Percentiles rank a stretch among this genome's conserved stretches.
phyloP scores from a whole-genome alignment of 139 green algal species.

The Zygnema circumcarinatum region DNA sequence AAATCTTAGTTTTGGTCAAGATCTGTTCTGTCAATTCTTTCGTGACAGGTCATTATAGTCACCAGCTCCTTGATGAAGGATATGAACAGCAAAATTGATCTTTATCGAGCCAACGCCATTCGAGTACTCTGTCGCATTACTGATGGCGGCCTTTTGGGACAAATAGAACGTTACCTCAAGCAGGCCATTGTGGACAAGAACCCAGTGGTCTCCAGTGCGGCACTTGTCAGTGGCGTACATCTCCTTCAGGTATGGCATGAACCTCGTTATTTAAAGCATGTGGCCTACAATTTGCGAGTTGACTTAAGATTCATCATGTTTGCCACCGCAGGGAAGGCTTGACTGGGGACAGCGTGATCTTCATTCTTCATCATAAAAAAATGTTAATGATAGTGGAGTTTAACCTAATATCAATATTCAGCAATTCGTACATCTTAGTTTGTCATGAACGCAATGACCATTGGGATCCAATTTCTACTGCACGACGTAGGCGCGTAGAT shows the following conservation, averaged over 20 bases:
- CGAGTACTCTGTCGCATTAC: constrained; percentile 94
- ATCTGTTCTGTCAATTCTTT: too few species aligned
- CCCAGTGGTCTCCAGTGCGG: constrained; percentile 76
- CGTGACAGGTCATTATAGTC: constrained; percentile 96
- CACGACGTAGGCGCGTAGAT: too few species aligned
- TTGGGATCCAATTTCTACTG: too few species aligned
- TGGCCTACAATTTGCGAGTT: background rate
- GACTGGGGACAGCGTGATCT: too few species aligned
- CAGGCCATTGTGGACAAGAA: constrained; percentile 98
- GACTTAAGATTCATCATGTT: background rate
- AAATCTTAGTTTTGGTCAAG: too few species aligned
- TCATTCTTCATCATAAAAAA: too few species aligned
- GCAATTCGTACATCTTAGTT: too few species aligned
- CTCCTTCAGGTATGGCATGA: constrained; percentile 70
- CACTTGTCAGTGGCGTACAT: constrained; percentile 86
- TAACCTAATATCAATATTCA: too few species aligned
- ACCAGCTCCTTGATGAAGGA: constrained; percentile 99
- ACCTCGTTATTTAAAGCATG: constrained; percentile 4
- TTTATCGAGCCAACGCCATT: constrained; percentile 96
- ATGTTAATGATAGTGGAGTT: too few species aligned
- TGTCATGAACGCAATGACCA: too few species aligned
- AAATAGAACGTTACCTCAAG: constrained; percentile 94
- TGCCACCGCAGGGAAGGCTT: too few species aligned
- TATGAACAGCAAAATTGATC: constrained; percentile 95
- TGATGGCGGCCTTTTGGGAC: constrained; percentile 79